phyloP scores from a whole-genome alignment of 2,329 filamentous ascomycete species.

The Penicillium hesseltinei region DNA sequence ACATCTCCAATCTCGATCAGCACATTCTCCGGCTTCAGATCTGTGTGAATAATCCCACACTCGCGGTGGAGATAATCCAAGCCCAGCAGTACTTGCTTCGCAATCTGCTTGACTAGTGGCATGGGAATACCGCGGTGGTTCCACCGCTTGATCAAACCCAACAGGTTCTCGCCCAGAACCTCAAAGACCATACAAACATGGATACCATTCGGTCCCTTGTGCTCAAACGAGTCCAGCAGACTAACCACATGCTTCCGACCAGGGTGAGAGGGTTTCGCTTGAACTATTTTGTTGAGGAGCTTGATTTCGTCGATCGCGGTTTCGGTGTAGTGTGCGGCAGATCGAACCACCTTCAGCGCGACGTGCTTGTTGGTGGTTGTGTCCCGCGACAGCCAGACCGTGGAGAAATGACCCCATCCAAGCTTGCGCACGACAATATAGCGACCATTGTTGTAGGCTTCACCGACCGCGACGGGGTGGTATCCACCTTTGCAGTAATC shows the following conservation, averaged over 20 bases:
- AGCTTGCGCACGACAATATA: conserved; percentile 96
- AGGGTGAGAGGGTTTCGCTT: conserved; percentile 90
- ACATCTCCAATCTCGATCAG: conserved; percentile 98
- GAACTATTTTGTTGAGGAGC: conserved; percentile 91
- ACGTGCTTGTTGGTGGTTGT: conserved; percentile 90
- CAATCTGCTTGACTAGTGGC: conserved; percentile 96
- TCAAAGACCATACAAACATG: conserved; percentile 99
- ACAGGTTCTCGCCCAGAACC: conserved; percentile 88
- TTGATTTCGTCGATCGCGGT: conserved; percentile 99
- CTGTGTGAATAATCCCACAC: conserved; percentile 98
- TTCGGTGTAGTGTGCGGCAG: conserved; percentile 96
- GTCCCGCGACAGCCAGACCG: conserved; percentile 81
- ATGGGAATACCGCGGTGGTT: conserved; percentile 97
- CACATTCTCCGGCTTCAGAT: conserved; percentile 96
- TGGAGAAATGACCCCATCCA: conserved; percentile 99
- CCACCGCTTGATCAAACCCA: conserved; percentile 97
- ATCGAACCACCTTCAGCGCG: conserved; percentile 95
- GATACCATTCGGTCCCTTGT: conserved; percentile 92
- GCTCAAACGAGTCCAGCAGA: conserved; percentile 93
- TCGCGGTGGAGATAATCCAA: conserved; percentile 96
- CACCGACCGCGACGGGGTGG: conserved; percentile 89
- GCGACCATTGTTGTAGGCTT: conserved; percentile 95
- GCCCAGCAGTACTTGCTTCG: conserved; percentile 93
- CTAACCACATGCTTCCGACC: conserved; percentile 95
- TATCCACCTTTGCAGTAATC: conserved; percentile 99